Evolutionary conservation across 257 asterid genomes (phyloP), one percentile per base, ranked within the genome.

Genomic region (Solanum chilense): DNA sequence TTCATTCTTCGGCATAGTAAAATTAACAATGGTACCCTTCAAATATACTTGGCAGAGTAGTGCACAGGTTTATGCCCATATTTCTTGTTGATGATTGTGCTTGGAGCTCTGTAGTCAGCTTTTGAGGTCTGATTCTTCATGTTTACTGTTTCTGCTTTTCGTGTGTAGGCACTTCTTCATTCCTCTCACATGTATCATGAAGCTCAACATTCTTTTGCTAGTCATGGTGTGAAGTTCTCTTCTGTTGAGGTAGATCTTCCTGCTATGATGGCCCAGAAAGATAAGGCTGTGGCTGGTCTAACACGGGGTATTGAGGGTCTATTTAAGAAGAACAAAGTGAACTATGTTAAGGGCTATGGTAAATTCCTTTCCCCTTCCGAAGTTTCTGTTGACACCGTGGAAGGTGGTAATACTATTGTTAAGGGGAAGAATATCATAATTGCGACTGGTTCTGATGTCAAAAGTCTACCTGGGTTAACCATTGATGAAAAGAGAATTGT

Each of bases 121-220:
- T 81, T 49, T 16, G 66, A 49, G 12, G 69, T 81, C 42, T 45
- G 31, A 29, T 18, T 45, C 64, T 44, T 78, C 66, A 81, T 52
- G 27, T 83, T 37, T 80, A 39, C 13, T 85, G 56, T 77, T 85
- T 9, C 44, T 45, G 8, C 84, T 75, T 86, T 58, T 87, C 73
- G 86, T 89, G 71, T 42, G 75, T 90, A 97, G 99, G 99, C 82
- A 74, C 49, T 74, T 90, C 99, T 96, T 86, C 99, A 97, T 89
- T 97, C 99, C 27, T 95, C 99, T 29, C 99, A 97, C 90, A 91
- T 96, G 99, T 97, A 91, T 88, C 99, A 97, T 89, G 99, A 97
- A 92, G 99, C 99, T 29, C 94, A 90, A 88, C 95, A 96, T 90
- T 90, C 98, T 18, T 97, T 97, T 89, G 95, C 98, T 68, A 89